Percentiles rank a stretch among this genome's conserved stretches.
These are phyloP conservation scores for Aspergillus leporis DNA, from an alignment of 495 filamentous ascomycete genomes.

Conservation along the genomic window DNA sequence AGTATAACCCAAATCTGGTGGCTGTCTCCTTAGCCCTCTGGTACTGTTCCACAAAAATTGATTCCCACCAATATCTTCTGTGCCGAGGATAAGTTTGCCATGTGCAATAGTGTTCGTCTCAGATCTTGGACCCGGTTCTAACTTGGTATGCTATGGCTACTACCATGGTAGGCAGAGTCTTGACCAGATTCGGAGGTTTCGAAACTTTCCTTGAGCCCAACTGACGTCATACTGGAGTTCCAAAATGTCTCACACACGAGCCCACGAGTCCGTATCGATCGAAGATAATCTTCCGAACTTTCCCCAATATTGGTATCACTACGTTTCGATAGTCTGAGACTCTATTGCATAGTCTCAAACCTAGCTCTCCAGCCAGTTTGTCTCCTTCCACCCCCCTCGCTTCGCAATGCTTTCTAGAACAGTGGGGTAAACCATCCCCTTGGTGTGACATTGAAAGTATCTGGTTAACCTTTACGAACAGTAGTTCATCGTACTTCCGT, in stretches of 20 bases:
- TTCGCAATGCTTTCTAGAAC: constrained; percentile 14
- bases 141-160: neutral
- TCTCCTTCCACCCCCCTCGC: neutral
- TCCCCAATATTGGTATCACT: constrained; percentile 1
- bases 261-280: constrained; percentile 3
- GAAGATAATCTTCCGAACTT: constrained; percentile 9
- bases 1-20: neutral
- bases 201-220: neutral
- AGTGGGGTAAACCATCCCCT: constrained; percentile 1
- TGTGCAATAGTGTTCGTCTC: neutral
- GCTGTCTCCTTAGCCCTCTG: neutral
- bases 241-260: constrained; percentile 4
- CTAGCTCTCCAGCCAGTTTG: neutral
- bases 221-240: constrained; percentile 8
- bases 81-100: neutral
- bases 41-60: neutral
- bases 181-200: neutral
- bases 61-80: neutral
- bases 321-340: constrained; percentile 5
- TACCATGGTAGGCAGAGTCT: neutral
- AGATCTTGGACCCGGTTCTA: neutral
- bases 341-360: constrained; percentile 12
- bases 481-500: constrained; percentile 3
- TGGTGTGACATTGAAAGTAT: neutral
- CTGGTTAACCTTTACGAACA: neutral